These are phyloP conservation scores for Teunomyces aglyptinius DNA, from an alignment of 805 yeast genomes.

Conservation along the genomic window DNA sequence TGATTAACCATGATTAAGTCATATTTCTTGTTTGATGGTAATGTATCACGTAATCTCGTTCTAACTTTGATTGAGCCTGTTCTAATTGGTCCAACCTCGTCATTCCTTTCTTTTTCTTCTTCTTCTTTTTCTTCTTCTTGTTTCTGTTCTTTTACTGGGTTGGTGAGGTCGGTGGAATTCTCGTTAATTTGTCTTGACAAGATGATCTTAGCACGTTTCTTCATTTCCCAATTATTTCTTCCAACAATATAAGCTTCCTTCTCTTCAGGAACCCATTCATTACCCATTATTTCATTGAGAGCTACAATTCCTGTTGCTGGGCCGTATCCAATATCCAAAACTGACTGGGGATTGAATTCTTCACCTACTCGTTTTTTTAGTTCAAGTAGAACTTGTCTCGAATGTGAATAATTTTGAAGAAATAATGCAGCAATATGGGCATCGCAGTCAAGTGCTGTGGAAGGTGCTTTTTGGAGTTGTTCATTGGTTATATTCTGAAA, in stretches of 20 bases:
- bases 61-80: slow-evolving; percentile 52
- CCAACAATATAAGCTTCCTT: slow-evolving; percentile 78
- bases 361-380: slow-evolving; percentile 53
- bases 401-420: slow-evolving; percentile 74
- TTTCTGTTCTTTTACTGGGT: slow-evolving; percentile 12
- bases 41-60: slow-evolving; percentile 53
- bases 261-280: slow-evolving; percentile 53
- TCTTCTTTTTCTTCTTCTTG: slow-evolving; percentile 14
- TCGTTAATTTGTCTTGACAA: slow-evolving; percentile 66
- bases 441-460: slow-evolving; percentile 56
- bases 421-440: slow-evolving; percentile 79
- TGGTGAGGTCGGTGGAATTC: slow-evolving; percentile 16
- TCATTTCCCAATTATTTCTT: slow-evolving; percentile 58
- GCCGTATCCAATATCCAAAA: slow-evolving; percentile 83
- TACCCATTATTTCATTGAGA: slow-evolving; percentile 76
- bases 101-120: slow-evolving; percentile 13
- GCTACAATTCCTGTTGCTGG: slow-evolving; percentile 93
- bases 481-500: slow-evolving; percentile 51
- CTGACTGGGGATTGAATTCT: slow-evolving; percentile 58
- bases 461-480: slow-evolving; percentile 52
- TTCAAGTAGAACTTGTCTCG: slow-evolving; percentile 65
- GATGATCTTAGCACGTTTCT: slow-evolving; percentile 71
- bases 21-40: slow-evolving; percentile 56
- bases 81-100: slow-evolving; percentile 48
- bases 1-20: slow-evolving; percentile 84